Evolutionary conservation across 1,284 basidiomycete species (phyloP), one percentile per base, ranked within the genome.

Genomic region (Apiotrichum mycotoxinovorans): DNA sequence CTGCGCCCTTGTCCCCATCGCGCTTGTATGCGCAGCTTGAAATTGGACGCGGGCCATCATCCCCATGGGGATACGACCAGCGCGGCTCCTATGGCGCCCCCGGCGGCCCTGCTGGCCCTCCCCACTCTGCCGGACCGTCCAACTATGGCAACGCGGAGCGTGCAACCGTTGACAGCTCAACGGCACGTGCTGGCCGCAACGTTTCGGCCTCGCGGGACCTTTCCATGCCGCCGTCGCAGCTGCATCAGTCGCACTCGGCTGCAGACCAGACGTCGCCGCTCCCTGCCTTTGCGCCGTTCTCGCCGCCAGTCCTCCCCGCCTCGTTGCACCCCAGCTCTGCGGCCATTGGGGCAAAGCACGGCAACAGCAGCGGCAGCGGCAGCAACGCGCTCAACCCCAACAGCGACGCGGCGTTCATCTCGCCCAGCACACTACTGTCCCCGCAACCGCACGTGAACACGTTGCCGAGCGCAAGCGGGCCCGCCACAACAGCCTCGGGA

Each of bases 1-100:
- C 73, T 9, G 76, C 74, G 5, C 76, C 76, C 2, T 60, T 78
- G 23, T 71, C 68, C 15, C 76, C 76, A 9, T 72, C 74, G 47
- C 63, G 73, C 26, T 54, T 74, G 35, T 73, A 74, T 47, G 73
- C 73, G 30, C 74, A 75, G 57, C 66, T 75, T 18, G 73, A 76
- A 63, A 54, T 72, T 23, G 70, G 71, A 35, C 56, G 59, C 14
- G 63, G 54, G 11, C 46, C 59, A 0, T 56, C 51, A 1, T 52
- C 56, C 17, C 59, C 51, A 20, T 60, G 47, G 58, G 52, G 17
- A 25, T 55, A 47, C 26, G 41, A 37, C 54, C 56, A 51, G 33
- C 52, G 54, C 35, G 45, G 54, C 26, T 43, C 57, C 5, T 62
- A 51, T 23, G 60, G 60, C 23, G 60, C 60, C 5, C 60, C 60